These are phyloP conservation scores for Caryopteris hybrid DNA, from an alignment of 305 asterid genomes.

Conservation along the genomic window DNA sequence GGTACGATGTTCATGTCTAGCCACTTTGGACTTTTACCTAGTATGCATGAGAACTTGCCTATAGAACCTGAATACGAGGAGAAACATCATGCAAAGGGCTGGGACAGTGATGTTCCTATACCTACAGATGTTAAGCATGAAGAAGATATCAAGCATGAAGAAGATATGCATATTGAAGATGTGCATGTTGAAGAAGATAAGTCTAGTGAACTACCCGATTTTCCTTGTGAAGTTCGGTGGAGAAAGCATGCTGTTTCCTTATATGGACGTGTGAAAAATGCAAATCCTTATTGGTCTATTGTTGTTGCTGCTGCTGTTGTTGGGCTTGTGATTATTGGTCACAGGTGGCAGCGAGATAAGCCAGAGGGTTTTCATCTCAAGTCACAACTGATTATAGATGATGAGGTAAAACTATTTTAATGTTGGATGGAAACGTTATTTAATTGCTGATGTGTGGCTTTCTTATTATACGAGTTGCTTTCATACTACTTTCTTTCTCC, in stretches of 20 bases:
- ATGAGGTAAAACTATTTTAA: constrained; percentile 30
- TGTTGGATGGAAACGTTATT: background rate
- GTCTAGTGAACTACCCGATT: constrained; percentile 14
- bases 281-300: constrained; percentile 52
- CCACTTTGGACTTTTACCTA: constrained; percentile 44
- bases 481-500: background rate
- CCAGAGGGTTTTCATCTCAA: constrained; percentile 40
- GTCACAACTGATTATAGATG: constrained; percentile 35
- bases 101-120: constrained; percentile 20
- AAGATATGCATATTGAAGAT: constrained; percentile 13
- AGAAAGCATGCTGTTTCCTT: constrained; percentile 47
- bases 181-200: constrained; percentile 29
- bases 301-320: constrained; percentile 56
- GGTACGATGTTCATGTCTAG: constrained; percentile 56
- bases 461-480: background rate
- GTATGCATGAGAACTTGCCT: constrained; percentile 27
- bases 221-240: constrained; percentile 64
- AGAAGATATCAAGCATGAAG: constrained; percentile 25
- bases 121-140: constrained; percentile 9
- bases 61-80: constrained; percentile 23
- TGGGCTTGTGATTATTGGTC: constrained; percentile 61
- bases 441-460: background rate
- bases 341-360: constrained; percentile 50
- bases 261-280: constrained; percentile 45
- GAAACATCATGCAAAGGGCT: constrained; percentile 16